phyloP scores from a whole-genome alignment of 2,329 filamentous ascomycete genomes.

The Neonectria punicea region DNA sequence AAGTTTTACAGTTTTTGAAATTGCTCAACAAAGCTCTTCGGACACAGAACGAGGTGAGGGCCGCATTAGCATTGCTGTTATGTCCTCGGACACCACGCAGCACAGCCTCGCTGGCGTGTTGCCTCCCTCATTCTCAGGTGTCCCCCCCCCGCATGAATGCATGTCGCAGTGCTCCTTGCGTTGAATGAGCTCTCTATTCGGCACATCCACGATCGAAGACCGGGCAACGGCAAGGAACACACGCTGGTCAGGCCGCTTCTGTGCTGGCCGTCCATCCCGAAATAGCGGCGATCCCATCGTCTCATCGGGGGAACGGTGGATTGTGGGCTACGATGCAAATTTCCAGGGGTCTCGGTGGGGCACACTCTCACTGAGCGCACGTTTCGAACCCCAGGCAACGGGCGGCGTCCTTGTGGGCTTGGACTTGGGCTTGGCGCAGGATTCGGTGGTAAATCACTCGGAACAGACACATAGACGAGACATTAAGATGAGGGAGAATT shows the following conservation, averaged over 20 bases:
- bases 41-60: background rate
- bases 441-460: background rate
- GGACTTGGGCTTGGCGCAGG: background rate
- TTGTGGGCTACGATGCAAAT: background rate
- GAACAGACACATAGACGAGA: background rate
- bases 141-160: background rate
- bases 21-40: background rate
- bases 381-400: constrained; percentile 7
- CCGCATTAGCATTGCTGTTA: constrained; percentile 5
- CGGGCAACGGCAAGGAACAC: background rate
- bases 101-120: background rate
- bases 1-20: constrained; percentile 11
- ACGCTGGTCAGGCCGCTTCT: background rate
- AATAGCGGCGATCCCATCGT: constrained; percentile 14
- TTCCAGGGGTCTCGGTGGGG: constrained; percentile 14
- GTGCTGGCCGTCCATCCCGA: constrained; percentile 8
- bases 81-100: constrained; percentile 1
- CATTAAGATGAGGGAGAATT: background rate
- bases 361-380: background rate
- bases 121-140: background rate
- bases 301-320: background rate
- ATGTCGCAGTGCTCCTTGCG: background rate
- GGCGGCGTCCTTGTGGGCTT: background rate
- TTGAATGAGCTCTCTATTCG: background rate
- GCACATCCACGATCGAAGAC: background rate